phyloP scores from a whole-genome alignment of 1,284 basidiomycete genomes.

The Neolentinus lepideus region DNA sequence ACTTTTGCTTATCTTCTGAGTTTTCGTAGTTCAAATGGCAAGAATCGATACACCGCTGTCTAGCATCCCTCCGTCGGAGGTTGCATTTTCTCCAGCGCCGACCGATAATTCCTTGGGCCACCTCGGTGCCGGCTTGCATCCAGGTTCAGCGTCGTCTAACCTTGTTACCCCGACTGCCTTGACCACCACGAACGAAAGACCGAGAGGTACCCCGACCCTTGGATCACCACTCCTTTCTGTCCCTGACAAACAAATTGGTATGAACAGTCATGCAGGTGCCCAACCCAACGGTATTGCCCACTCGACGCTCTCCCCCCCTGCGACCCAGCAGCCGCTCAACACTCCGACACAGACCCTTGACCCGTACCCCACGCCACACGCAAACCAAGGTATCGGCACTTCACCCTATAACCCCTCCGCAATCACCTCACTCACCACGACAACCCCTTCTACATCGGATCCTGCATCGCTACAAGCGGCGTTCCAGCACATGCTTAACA shows the following conservation, averaged over 20 bases:
- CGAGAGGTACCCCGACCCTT: neutral
- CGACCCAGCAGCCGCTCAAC: neutral
- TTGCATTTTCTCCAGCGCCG: conserved; percentile 20
- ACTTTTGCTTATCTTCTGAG: neutral
- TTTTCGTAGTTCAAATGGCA: conserved; percentile 19
- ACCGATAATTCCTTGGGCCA: conserved; percentile 13
- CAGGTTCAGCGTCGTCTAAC: neutral
- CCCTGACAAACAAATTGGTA: neutral
- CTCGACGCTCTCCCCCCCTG: too few relatives aligned
- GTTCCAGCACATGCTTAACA: conserved; percentile 51
- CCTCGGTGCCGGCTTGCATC: neutral
- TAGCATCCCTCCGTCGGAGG: conserved; percentile 12
- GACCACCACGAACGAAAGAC: neutral
- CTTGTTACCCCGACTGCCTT: neutral
- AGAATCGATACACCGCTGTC: conserved; percentile 23
- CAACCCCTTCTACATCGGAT: conserved; percentile 6
- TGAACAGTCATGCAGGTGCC: neutral
- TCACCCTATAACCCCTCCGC: conserved; percentile 6
- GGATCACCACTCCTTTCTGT: neutral
- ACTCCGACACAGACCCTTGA: neutral
- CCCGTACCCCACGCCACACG: neutral
- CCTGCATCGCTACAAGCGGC: conserved; percentile 54
- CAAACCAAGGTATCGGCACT: neutral
- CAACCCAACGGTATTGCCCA: neutral
- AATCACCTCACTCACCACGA: conserved; percentile 18